Evolutionary conservation across 352 stramenopile species (phyloP).

Genomic region (Globisporangium camurandrum): DNA sequence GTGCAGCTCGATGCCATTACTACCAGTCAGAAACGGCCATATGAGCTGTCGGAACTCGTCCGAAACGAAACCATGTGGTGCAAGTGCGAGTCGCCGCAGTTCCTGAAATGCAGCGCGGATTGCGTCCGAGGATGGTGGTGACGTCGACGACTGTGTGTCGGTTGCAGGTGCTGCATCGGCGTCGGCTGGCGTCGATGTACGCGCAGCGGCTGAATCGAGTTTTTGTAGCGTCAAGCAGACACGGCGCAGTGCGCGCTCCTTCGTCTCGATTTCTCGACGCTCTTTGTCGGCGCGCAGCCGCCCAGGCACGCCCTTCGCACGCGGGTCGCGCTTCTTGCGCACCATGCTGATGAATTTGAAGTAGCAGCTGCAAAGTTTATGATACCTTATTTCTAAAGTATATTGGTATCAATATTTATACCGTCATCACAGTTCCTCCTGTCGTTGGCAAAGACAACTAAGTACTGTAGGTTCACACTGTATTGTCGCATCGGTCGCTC

Average conservation of each 20-base stretch:
- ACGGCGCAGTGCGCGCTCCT: constrained; percentile 42
- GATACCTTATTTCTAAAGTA: too few relatives aligned
- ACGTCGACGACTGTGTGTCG: background rate
- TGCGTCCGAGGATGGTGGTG: background rate
- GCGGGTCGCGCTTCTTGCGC: constrained; percentile 28
- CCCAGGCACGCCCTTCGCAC: constrained; percentile 25
- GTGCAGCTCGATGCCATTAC: constrained; percentile 9
- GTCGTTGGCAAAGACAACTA: too few relatives aligned
- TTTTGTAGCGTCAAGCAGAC: constrained; percentile 20
- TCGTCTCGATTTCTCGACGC: constrained; percentile 33
- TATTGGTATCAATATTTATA: too few relatives aligned
- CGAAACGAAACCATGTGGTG: constrained; percentile 42
- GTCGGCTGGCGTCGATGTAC: constrained; percentile 11
- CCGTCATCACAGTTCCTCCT: too few relatives aligned
- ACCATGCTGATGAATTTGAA: constrained; percentile 13
- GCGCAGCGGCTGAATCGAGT: constrained; percentile 1
- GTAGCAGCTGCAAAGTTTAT: too few relatives aligned
- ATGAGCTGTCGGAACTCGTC: constrained; percentile 47
- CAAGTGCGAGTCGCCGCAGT: constrained; percentile 54
- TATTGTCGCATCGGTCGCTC: too few relatives aligned
- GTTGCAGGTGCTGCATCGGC: constrained; percentile 11
- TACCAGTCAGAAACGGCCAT: constrained; percentile 55
- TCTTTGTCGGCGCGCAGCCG: constrained; percentile 26
- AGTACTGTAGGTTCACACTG: too few relatives aligned
- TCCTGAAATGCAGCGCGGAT: constrained; percentile 24